Percentiles rank a stretch among this genome's conserved stretches.
These are phyloP conservation scores for Trifolium pratense DNA, from an alignment of 306 rosid genomes.

Conservation along the genomic window DNA sequence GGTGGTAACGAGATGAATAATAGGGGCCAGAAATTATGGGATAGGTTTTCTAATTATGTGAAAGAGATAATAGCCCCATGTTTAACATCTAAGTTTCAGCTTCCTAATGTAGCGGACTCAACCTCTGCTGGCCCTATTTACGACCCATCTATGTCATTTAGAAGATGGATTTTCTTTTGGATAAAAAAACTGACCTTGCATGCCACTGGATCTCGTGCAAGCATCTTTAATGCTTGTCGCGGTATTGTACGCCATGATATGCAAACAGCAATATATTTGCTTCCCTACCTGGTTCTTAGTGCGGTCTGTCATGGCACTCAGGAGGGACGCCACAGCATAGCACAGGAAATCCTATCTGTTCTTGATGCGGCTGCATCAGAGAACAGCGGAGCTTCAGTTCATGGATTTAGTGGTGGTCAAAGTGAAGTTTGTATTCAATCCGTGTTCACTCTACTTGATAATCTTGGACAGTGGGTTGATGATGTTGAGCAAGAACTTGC, in stretches of 20 bases:
- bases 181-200: slow-evolving; percentile 76
- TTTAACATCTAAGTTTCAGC: slow-evolving; percentile 91
- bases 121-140: slow-evolving; percentile 73
- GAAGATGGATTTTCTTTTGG: slow-evolving; percentile 92
- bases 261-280: slow-evolving; percentile 86
- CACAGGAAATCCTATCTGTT: slow-evolving; percentile 85
- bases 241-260: slow-evolving; percentile 96
- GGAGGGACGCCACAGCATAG: slow-evolving; percentile 83
- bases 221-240: slow-evolving; percentile 87
- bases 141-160: slow-evolving; percentile 79
- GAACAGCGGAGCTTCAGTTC: slow-evolving; percentile 73
- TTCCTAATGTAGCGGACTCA: slow-evolving; percentile 73
- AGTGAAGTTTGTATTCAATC: slow-evolving; percentile 96
- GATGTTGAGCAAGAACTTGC: slow-evolving; percentile 87
- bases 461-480: slow-evolving; percentile 97
- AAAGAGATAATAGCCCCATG: slow-evolving; percentile 98
- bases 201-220: slow-evolving; percentile 94
- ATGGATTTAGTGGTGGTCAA: slow-evolving; percentile 76
- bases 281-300: slow-evolving; percentile 92
- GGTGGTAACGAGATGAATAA: slow-evolving; percentile 57
- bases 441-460: slow-evolving; percentile 96
- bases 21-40: slow-evolving; percentile 95
- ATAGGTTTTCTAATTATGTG: slow-evolving; percentile 88
- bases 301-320: slow-evolving; percentile 90
- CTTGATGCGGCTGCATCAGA: slow-evolving; percentile 90